Evolutionary conservation across 1,284 basidiomycete genomes (phyloP), one percentile per base, ranked within the genome.

Genomic region (Spongispora temasekensis): DNA sequence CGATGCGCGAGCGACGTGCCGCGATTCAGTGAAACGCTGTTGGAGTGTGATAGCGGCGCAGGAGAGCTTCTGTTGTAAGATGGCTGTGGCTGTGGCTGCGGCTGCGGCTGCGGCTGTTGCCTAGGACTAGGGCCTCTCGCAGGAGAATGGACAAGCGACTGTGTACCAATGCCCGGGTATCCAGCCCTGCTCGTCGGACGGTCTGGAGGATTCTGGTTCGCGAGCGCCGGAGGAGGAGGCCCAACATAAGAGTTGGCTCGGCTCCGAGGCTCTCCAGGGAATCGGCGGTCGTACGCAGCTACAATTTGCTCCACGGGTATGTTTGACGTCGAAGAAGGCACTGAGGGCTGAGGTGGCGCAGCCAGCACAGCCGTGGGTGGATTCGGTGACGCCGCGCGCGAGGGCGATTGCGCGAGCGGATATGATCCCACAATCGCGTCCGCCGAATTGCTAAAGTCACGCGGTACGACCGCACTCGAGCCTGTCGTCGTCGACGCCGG

Each of bases 131-230:
- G 58, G 4, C 65, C 67, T 64, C 53, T 72, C 60, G 68, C 62
- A 23, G 70, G 71, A 17, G 71, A 72, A 2, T 64, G 15, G 5
- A 58, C 61, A 5, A 72, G 27, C 1, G 84, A 87, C 58, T 91
- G 87, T 0, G 89, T 86, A 6, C 91, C 94, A 61, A 95, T 88
- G 3, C 93, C 93, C 0, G 85, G 86, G 67, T 90, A 92, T 0
- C 90, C 92, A 58, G 84, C 79, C 61, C 86, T 79, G 69, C 79
- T 90, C 46, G 79, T 69, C 2, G 86, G 84, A 17, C 84, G 44
- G 10, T 46, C 44, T 9, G 23, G 44, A 27, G 27, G 66, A 25
- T 59, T 69, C 54, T 67, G 73, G 57, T 61, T 74, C 28, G 62
- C 63, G 31, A 61, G 35, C 31, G 28, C 25, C 23, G 63, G 69